Percentiles rank a stretch among this genome's conserved stretches.
Evolutionary conservation across 139 green algal genomes (phyloP).

Genomic region (Volvox africanus): DNA sequence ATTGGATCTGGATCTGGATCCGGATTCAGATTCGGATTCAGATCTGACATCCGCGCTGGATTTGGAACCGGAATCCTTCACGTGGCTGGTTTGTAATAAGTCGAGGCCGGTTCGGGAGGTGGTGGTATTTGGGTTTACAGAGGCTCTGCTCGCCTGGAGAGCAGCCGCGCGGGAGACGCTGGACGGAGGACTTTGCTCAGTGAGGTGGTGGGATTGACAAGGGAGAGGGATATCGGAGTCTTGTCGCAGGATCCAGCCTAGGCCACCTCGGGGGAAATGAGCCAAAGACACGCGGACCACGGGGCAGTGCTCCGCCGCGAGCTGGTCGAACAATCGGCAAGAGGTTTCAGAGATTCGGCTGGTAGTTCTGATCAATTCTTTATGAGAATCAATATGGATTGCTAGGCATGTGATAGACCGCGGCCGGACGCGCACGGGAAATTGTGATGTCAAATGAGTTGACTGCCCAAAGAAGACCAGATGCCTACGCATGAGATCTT

Average conservation of each 20-base stretch:
- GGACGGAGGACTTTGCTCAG: not conserved
- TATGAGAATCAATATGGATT: too few species aligned
- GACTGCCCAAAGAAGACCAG: too few species aligned
- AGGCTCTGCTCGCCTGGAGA: too few species aligned
- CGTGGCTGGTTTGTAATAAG: not conserved
- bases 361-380: too few species aligned
- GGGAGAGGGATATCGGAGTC: not conserved
- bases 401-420: too few species aligned
- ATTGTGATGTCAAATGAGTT: too few species aligned
- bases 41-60: not conserved
- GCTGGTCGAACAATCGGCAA: not conserved
- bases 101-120: not conserved
- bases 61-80: not conserved
- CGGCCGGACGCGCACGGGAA: too few species aligned
- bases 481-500: too few species aligned
- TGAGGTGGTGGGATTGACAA: not conserved
- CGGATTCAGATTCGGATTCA: not conserved
- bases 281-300: not conserved
- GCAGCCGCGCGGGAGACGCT: not conserved
- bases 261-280: not conserved
- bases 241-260: not conserved
- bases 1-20: not conserved
- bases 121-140: too few species aligned
- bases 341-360: too few species aligned
- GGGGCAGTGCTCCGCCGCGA: constrained; percentile 3